These are phyloP conservation scores for Neurospora sp. DNA, from an alignment of 495 filamentous ascomycete species.

Conservation along the genomic window DNA sequence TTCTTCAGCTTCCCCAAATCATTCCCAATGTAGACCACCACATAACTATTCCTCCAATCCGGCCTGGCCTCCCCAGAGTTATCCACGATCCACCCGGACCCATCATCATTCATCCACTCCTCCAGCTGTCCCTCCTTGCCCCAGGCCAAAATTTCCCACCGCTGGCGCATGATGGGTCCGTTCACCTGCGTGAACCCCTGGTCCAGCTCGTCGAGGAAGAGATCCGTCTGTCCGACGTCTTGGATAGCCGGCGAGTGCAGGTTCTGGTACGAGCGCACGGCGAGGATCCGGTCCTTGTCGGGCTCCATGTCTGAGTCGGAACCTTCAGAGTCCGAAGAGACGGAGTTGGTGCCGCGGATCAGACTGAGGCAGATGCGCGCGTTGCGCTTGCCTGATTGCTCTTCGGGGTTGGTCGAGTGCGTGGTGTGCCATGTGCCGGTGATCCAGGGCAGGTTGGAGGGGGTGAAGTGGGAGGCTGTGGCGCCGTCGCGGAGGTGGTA, in stretches of 20 bases:
- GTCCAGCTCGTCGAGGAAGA: not conserved
- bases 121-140: slow-evolving; percentile 11
- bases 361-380: not conserved
- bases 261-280: not conserved
- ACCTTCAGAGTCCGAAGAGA: not conserved
- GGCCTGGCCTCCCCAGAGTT: slow-evolving; percentile 2
- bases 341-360: not conserved
- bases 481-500: not conserved
- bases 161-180: not conserved
- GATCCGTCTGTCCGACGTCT: not conserved
- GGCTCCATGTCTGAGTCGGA: not conserved
- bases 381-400: not conserved
- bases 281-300: not conserved
- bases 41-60: slow-evolving; percentile 12
- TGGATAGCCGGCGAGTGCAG: not conserved
- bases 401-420: not conserved
- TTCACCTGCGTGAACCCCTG: not conserved
- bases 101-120: slow-evolving; percentile 10
- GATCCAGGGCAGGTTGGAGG: not conserved
- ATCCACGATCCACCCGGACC: slow-evolving; percentile 5
- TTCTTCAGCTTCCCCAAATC: not conserved
- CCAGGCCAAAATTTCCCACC: slow-evolving; percentile 2
- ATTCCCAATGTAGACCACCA: slow-evolving; percentile 2
- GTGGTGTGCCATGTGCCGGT: not conserved
- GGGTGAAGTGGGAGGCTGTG: not conserved